A percentile compares a stretch with the other conserved stretches of the same genome.
These are phyloP conservation scores for Cryphonectria radicalis DNA, from an alignment of 2,329 filamentous ascomycete species.

Conservation along the genomic window DNA sequence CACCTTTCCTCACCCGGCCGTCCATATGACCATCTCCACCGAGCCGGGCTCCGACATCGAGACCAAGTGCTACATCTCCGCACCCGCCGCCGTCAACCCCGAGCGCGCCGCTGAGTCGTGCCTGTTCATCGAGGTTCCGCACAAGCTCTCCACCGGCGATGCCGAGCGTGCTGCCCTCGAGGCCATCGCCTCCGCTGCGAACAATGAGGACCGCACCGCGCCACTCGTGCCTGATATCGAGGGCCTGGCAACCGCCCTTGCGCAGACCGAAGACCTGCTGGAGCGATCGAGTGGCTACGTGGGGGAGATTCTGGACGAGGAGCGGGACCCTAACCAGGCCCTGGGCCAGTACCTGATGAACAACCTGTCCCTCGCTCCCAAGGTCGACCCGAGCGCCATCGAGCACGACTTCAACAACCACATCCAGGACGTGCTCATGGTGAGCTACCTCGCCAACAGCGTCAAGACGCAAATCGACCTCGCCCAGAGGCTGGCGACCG, in stretches of 20 bases:
- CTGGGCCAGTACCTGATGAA: conserved; percentile 96
- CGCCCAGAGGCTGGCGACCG: conserved; percentile 90
- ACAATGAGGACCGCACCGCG: conserved; percentile 73
- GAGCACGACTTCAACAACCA: conserved; percentile 99
- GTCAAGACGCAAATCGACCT: conserved; percentile 99
- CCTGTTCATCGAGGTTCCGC: conserved; percentile 95
- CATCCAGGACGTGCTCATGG: conserved; percentile 97
- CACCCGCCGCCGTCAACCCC: conserved; percentile 90
- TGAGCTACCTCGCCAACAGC: conserved; percentile 97
- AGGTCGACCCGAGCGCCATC: conserved; percentile 88
- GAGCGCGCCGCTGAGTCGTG: conserved; percentile 96
- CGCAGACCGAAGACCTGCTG: conserved; percentile 86
- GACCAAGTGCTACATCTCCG: conserved; percentile 91
- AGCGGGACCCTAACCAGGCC: conserved; percentile 84
- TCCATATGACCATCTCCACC: conserved; percentile 94
- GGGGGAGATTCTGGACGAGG: conserved; percentile 91
- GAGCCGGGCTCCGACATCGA: conserved; percentile 87
- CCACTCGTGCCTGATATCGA: conserved; percentile 87
- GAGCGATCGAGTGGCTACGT: conserved; percentile 93
- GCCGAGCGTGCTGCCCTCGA: conserved; percentile 70
- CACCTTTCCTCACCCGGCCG: conserved; percentile 95
- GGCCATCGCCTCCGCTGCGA: conserved; percentile 80
- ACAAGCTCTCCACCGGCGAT: conserved; percentile 84
- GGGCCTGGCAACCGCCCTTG: conserved; percentile 80
- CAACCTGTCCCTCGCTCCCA: conserved; percentile 88